Conservation (phyloP, 2,329 filamentous ascomycete genomes). For the Amauroascus verrucosus region DNA sequence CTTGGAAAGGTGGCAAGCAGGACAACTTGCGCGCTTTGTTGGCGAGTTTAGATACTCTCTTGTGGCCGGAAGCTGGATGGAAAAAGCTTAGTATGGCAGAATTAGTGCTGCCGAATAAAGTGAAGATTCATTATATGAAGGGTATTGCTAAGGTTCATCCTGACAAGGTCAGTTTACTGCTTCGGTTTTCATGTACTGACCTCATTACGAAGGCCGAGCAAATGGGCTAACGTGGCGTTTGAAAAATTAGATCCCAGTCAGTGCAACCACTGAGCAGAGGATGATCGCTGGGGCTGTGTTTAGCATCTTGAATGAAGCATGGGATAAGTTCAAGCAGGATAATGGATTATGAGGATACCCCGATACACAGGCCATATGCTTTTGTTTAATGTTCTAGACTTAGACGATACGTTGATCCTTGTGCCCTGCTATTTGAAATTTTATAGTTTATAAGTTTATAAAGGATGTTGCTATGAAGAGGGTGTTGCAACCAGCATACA, state of each 20-base stretch:
- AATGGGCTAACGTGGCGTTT: slow-evolving; percentile 9
- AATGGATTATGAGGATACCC: slow-evolving; percentile 42
- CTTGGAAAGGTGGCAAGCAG: slow-evolving; percentile 83
- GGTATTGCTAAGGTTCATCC: slow-evolving; percentile 97
- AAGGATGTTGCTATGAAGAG: not conserved
- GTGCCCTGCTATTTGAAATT: not conserved
- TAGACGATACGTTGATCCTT: not conserved
- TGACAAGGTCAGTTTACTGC: slow-evolving; percentile 66
- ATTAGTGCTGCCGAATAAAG: slow-evolving; percentile 81
- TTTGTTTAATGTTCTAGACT: not conserved
- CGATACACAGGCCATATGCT: not conserved
- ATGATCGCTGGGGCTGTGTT: slow-evolving; percentile 59
- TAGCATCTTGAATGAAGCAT: slow-evolving; percentile 55
- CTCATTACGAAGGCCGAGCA: not conserved
- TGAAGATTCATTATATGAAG: slow-evolving; percentile 98
- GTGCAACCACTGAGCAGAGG: slow-evolving; percentile 55
- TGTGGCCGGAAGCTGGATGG: slow-evolving; percentile 91
- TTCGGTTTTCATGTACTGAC: not conserved
- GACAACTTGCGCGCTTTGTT: slow-evolving; percentile 85
- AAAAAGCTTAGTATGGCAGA: slow-evolving; percentile 94
- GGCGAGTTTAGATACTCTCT: slow-evolving; percentile 72
- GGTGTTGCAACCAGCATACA: not conserved
- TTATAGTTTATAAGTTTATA: not conserved
- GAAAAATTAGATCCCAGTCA: slow-evolving; percentile 45
- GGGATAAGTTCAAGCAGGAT: slow-evolving; percentile 58